Base-by-base conservation (phyloP, 2,329 filamentous ascomycete species). In the Coniochaeta sp. region DNA sequence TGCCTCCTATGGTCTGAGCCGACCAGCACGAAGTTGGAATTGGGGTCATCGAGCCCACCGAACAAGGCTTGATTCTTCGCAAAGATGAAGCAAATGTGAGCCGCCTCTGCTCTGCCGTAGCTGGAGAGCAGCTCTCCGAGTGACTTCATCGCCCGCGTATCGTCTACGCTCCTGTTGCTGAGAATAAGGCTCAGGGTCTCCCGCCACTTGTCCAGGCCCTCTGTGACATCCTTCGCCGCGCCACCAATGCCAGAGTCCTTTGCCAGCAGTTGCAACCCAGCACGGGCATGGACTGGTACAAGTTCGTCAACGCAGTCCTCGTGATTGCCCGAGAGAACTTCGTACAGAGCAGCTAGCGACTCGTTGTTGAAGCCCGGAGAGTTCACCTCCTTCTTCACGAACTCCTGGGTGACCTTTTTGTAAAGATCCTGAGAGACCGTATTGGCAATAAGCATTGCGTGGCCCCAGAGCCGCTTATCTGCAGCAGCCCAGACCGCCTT, bases 271-370 rank as follows among this genome's bases (percentile, higher is more conserved):
- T 96, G 91, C 66, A 97, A 86, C 1, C 95, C 95, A 62, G 93
- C 93, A 47, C 96, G 86, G 19, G 95, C 95, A 65, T 96, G 96
- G 2, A 89, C 88, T 6, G 95, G 93, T 1, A 99, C 95, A 60
- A 99, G 86, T 73, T 98, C 93, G 71, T 99, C 95, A 17, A 98
- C 88, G 65, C 92, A 96, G 67, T 99, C 95, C 65, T 97, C 93
- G 61, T 89, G 86, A 70, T 97, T 99, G 0, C 95, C 93, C 26
- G 93, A 95, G 62, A 99, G 88, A 0, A 98, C 87, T 70, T 96
- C 91, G 72, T 99, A 99, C 3, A 99, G 77, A 0, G 93, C 91
- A 33, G 93, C 93, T 54, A 99, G 80, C 1, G 93, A 90, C 72
- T 97, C 90, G 59, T 92, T 92, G 67, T 89, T 90, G 59, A 88